Conservation (phyloP, 1,284 basidiomycete genomes). For the Tylopilus sp. region DNA sequence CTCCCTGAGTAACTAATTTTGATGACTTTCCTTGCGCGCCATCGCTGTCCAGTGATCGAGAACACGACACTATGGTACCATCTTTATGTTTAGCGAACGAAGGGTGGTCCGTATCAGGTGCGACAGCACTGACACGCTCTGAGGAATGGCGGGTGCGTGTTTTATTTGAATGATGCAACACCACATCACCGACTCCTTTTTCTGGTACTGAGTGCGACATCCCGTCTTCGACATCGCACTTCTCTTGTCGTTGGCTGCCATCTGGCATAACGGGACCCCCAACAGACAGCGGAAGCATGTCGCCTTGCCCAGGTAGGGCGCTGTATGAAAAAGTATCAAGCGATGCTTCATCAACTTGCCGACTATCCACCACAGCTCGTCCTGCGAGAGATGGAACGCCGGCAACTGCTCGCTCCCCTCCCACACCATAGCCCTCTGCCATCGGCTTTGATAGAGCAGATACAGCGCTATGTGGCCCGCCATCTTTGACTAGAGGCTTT, state of each 20-base stretch:
- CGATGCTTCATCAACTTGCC: not conserved
- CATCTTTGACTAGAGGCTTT: slow-evolving; percentile 10
- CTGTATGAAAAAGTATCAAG: not conserved
- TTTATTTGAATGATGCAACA: not conserved
- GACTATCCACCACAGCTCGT: not conserved
- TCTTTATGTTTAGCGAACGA: not conserved
- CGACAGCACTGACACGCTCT: slow-evolving; percentile 3
- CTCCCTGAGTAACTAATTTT: slow-evolving; percentile 1
- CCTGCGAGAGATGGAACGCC: not conserved
- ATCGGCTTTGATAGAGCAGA: not conserved
- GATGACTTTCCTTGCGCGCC: not conserved
- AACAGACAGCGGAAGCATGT: not conserved
- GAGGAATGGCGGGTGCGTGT: not conserved
- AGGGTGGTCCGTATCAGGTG: not conserved
- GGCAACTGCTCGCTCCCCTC: not conserved
- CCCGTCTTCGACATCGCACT: not conserved
- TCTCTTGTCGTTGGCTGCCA: not conserved
- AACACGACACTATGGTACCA: not conserved
- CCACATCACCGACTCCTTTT: not conserved
- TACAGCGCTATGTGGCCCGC: not conserved
- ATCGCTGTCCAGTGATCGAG: not conserved
- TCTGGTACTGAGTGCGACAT: not conserved
- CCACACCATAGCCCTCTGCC: not conserved
- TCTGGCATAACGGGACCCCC: not conserved
- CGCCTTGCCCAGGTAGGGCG: not conserved